A percentile compares a stretch with the other conserved stretches of the same genome.
Evolutionary conservation across 2,329 filamentous ascomycete species (phyloP).

Genomic region (Pyricularia sp.): DNA sequence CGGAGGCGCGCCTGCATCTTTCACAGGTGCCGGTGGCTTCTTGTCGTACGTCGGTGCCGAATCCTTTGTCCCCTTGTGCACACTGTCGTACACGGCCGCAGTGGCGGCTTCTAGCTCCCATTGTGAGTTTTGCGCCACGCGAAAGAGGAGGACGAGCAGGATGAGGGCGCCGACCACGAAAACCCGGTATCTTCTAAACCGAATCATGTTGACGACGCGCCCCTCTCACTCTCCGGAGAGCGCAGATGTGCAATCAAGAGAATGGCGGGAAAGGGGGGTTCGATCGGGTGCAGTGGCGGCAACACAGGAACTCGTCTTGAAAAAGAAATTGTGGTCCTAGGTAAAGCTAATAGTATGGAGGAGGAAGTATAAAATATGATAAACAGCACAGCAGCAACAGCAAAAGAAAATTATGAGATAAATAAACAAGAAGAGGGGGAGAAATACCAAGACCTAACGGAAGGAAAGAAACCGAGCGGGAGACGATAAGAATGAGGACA

Average conservation of each 20-base stretch:
- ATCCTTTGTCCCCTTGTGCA: constrained; percentile 4
- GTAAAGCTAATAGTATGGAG: not conserved
- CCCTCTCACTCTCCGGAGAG: not conserved
- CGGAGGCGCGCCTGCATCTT: not conserved
- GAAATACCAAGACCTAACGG: not conserved
- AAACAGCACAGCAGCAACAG: not conserved
- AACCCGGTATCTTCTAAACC: constrained; percentile 51
- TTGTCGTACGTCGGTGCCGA: constrained; percentile 1
- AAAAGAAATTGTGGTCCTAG: not conserved
- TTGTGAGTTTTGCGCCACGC: constrained; percentile 31
- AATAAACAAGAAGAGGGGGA: not conserved
- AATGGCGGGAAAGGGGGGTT: not conserved
- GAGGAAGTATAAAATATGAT: not conserved
- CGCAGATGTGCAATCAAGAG: not conserved
- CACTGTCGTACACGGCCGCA: constrained; percentile 11
- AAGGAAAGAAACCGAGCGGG: not conserved
- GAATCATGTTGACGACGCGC: constrained; percentile 33
- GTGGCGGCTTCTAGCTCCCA: constrained; percentile 15
- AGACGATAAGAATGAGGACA: not conserved
- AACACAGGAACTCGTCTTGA: not conserved
- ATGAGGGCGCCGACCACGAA: constrained; percentile 47
- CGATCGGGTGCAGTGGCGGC: not conserved
- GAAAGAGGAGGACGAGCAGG: constrained; percentile 44
- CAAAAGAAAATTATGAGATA: not conserved
- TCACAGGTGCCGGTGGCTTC: not conserved